phyloP scores from a whole-genome alignment of 371 early-diverging fungal genomes.

The Mucor racemosus region DNA sequence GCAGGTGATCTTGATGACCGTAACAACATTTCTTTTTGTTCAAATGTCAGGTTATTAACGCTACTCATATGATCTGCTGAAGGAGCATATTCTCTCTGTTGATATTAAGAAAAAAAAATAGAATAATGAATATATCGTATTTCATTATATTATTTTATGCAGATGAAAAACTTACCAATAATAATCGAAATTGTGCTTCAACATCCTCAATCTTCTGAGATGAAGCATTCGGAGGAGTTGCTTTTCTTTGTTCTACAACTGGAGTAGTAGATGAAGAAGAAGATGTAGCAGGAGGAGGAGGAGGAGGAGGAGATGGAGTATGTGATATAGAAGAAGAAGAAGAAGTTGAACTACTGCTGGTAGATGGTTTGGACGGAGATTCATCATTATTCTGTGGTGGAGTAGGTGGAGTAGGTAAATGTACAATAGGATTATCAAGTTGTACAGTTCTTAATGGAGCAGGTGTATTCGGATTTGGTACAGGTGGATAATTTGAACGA shows the following conservation, averaged over 20 bases:
- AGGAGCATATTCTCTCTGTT: constrained; percentile 48
- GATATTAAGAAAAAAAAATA: no score
- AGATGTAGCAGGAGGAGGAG: constrained; percentile 6
- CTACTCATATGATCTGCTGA: constrained; percentile 42
- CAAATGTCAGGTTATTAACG: constrained; percentile 41
- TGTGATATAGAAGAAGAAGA: not conserved
- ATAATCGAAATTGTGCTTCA: constrained; percentile 46
- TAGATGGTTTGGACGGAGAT: not conserved
- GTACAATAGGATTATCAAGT: constrained; percentile 36
- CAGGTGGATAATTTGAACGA: constrained; percentile 32
- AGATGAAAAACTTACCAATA: constrained; percentile 36
- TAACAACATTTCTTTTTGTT: constrained; percentile 47
- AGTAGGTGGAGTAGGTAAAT: constrained; percentile 24
- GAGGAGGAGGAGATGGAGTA: not conserved
- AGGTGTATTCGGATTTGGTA: constrained; percentile 34
- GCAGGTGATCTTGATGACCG: constrained; percentile 44
- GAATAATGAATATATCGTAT: not conserved
- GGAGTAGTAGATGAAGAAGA: constrained; percentile 1
- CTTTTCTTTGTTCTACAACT: constrained; percentile 8
- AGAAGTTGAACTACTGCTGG: not conserved
- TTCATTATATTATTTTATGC: not conserved
- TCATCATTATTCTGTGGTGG: constrained; percentile 8
- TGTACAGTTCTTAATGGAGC: constrained; percentile 41
- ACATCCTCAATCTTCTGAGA: constrained; percentile 36
- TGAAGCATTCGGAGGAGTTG: constrained; percentile 16